Evolutionary conservation across 768 basidiomycete species (phyloP).

Genomic region (Suillus subluteus): DNA sequence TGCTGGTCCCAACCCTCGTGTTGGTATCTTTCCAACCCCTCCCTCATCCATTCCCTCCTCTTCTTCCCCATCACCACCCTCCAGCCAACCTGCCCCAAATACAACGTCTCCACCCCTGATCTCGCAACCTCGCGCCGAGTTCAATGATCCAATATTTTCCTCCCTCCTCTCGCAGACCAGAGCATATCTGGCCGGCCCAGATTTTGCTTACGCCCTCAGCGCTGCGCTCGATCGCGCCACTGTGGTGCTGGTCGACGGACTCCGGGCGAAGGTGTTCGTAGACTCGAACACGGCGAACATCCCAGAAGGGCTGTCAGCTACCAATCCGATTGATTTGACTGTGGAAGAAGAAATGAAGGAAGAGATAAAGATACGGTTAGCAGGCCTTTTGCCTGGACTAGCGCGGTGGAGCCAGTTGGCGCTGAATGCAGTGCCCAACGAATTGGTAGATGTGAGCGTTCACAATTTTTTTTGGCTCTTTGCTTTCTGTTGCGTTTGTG

Average conservation of each 20-base stretch:
- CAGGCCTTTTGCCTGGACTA: slow-evolving; percentile 79
- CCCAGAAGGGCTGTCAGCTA: slow-evolving; percentile 17
- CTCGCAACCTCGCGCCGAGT: slow-evolving; percentile 2
- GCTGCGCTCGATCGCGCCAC: slow-evolving; percentile 74
- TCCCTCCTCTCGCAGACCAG: slow-evolving; percentile 73
- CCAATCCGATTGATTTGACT: slow-evolving; percentile 24
- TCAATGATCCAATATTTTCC: slow-evolving; percentile 48
- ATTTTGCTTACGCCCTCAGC: slow-evolving; percentile 73
- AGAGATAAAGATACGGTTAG: slow-evolving; percentile 65
- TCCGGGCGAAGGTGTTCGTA: slow-evolving; percentile 68
- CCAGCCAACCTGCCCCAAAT: slow-evolving; percentile 29
- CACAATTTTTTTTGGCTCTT: neutral
- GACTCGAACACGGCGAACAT: slow-evolving; percentile 25
- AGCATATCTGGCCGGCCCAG: slow-evolving; percentile 60
- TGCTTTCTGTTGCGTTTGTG: neutral
- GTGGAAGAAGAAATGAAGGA: slow-evolving; percentile 21
- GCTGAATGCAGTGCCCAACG: slow-evolving; percentile 72
- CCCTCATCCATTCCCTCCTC: slow-evolving; percentile 28
- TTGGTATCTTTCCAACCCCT: slow-evolving; percentile 24
- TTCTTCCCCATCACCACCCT: slow-evolving; percentile 31
- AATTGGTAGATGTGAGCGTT: slow-evolving; percentile 76
- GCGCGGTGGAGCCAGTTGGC: slow-evolving; percentile 77
- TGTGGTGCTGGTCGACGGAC: slow-evolving; percentile 60
- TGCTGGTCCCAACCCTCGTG: slow-evolving; percentile 17
- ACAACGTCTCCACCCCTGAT: neutral